phyloP scores from a whole-genome alignment of 768 basidiomycete species.

The Amanita molliuscula region DNA sequence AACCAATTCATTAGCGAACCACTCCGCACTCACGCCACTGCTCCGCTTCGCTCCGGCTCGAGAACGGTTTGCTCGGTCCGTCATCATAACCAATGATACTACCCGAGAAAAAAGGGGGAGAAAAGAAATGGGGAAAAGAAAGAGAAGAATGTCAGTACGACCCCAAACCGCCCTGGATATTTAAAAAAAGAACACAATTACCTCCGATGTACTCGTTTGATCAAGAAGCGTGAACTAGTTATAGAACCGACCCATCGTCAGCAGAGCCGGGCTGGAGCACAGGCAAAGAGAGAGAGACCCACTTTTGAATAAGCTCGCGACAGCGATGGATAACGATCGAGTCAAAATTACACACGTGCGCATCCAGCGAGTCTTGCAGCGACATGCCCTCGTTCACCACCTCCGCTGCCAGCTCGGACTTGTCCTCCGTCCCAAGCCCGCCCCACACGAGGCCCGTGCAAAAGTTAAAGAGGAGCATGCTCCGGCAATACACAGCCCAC shows the following conservation, averaged over 20 bases:
- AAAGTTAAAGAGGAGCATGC: conserved; percentile 75
- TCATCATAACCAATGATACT: conserved; percentile 2
- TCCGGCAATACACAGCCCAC: conserved; percentile 76
- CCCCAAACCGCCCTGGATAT: not conserved
- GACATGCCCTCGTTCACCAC: conserved; percentile 58
- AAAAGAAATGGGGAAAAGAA: too few relatives aligned
- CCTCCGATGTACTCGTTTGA: conserved; percentile 1
- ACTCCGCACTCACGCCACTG: conserved; percentile 59
- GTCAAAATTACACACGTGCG: conserved; percentile 65
- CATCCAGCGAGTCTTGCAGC: conserved; percentile 56
- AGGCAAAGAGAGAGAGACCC: conserved; percentile 32
- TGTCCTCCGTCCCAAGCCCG: conserved; percentile 34
- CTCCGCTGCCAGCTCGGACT: conserved; percentile 47
- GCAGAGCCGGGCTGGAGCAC: conserved; percentile 38
- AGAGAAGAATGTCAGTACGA: not conserved
- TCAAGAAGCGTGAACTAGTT: conserved; percentile 27
- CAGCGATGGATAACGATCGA: conserved; percentile 55
- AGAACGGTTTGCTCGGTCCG: conserved; percentile 13
- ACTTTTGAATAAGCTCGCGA: conserved; percentile 71
- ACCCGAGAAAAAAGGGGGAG: too few relatives aligned
- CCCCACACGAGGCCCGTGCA: conserved; percentile 42
- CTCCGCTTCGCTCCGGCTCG: conserved; percentile 62
- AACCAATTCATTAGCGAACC: not conserved
- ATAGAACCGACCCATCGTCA: conserved; percentile 12
- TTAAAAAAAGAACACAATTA: not conserved